phyloP scores from a whole-genome alignment of 345 rosid species.

The Eucalyptus decipiens region DNA sequence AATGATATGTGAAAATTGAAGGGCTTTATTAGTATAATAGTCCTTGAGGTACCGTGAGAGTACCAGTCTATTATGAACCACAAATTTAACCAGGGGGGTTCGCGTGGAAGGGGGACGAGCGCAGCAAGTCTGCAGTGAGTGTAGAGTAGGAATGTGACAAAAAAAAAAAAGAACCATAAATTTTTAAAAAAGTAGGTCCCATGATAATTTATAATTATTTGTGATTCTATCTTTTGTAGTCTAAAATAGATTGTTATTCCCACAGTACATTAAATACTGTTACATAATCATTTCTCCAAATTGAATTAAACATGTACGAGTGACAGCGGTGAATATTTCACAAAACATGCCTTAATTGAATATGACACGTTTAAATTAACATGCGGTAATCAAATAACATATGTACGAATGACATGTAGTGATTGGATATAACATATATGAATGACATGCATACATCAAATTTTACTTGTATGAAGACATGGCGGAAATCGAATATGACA shows the following conservation, averaged over 20 bases:
- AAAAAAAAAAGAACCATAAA: too few species aligned
- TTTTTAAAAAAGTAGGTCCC: rapidly evolving
- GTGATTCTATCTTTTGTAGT: too few species aligned
- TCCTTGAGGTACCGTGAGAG: rapidly evolving
- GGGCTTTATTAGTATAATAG: too few species aligned
- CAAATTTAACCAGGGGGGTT: too few species aligned
- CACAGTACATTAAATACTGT: too few species aligned
- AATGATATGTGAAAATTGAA: neutral
- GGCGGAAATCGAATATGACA: neutral
- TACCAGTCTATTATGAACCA: too few species aligned
- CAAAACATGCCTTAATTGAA: neutral
- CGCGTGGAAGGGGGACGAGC: too few species aligned
- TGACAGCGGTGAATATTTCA: neutral
- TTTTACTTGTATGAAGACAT: neutral
- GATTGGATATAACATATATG: neutral
- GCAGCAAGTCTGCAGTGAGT: too few species aligned
- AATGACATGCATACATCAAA: neutral
- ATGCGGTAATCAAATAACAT: neutral
- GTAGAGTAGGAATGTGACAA: too few species aligned
- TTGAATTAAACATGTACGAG: neutral
- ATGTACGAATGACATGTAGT: neutral
- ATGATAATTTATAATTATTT: too few species aligned
- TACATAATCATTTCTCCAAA: neutral
- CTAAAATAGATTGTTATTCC: too few species aligned
- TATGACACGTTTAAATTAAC: neutral